These are phyloP conservation scores for Ascochyta fabae DNA, from an alignment of 2,329 filamentous ascomycete species.

Conservation along the genomic window DNA sequence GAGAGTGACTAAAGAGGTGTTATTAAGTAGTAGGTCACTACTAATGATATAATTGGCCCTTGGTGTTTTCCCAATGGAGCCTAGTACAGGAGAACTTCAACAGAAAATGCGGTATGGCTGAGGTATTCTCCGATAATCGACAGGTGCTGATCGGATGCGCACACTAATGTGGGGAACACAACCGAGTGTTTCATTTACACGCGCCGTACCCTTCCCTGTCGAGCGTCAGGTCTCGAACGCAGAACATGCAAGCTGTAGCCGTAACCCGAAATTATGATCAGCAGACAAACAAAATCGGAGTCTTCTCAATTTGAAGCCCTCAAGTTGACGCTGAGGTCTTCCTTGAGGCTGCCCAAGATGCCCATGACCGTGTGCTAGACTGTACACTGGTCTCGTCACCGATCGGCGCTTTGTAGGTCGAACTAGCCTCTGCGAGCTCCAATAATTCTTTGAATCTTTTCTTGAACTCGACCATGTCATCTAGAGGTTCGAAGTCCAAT, in stretches of 20 bases:
- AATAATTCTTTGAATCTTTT: slow-evolving; percentile 29
- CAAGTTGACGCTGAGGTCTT: neutral
- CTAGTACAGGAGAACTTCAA: too few species aligned
- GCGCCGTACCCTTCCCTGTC: slow-evolving; percentile 11
- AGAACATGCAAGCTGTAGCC: neutral
- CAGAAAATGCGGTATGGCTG: neutral
- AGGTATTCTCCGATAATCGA: neutral
- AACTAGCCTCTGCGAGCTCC: slow-evolving; percentile 22
- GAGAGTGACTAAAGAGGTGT: too few species aligned
- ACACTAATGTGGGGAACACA: slow-evolving; percentile 10
- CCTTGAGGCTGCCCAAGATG: neutral
- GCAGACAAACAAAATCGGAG: neutral
- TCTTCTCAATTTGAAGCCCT: neutral
- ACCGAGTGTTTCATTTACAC: slow-evolving; percentile 14
- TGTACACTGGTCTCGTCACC: neutral
- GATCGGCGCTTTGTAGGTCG: neutral
- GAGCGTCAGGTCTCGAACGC: slow-evolving; percentile 6
- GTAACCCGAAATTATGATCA: slow-evolving; percentile 2
- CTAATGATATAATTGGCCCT: too few species aligned
- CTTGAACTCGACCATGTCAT: slow-evolving; percentile 25
- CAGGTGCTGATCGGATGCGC: slow-evolving; percentile 2
- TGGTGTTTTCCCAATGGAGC: too few species aligned
- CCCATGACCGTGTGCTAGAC: neutral
- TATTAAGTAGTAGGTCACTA: too few species aligned
- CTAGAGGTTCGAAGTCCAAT: neutral